Base-by-base conservation (phyloP, 495 filamentous ascomycete species). In the Platismatia glauca region DNA sequence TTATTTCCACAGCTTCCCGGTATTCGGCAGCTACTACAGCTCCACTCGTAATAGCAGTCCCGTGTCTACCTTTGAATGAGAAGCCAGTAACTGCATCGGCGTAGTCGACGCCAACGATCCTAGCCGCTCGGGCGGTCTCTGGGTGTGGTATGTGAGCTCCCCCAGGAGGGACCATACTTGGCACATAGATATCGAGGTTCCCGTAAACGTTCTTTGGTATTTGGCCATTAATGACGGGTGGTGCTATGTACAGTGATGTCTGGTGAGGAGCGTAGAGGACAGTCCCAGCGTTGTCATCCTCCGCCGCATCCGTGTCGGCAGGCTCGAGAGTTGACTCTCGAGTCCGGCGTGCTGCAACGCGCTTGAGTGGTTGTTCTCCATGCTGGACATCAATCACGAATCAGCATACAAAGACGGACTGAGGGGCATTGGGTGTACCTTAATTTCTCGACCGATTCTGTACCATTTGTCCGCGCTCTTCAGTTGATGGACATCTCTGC, bases 71-170 rank as follows among this genome's bases (percentile, higher is more conserved):
- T 71, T 81, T 85, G 71, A 96, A 97, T 35, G 87, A 78, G 70
- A 97, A 98, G 0, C 91, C 91, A 2, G 88, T 94, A 16, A 99
- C 84, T 20, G 95, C 94, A 48, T 90, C 88, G 35, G 89, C 89
- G 66, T 86, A 95, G 73, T 97, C 93, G 39, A 97, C 78, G 0
- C 89, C 88, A 5, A 97, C 69, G 11, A 95, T 76, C 59, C 80
- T 83, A 27, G 90, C 90, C 1, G 92, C 91, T 43, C 80, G 80
- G 7, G 80, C 76, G n/a, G 89, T 86, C 39, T 86, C 78, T 33
- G 84, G 79, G 67, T 87, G 80, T 53, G 71, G 75, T 58, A 91
- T 77, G 70, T 99, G 89, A 43, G 80, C 78, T 1, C 86, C 94
- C 18, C 94, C 95, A 18, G 79, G 71, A 0, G 94, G 94, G 11